A percentile compares a stretch with the other conserved stretches of the same genome.
Evolutionary conservation across 441 rosid genomes (phyloP).

Genomic region (Gossypium schwendimanii): DNA sequence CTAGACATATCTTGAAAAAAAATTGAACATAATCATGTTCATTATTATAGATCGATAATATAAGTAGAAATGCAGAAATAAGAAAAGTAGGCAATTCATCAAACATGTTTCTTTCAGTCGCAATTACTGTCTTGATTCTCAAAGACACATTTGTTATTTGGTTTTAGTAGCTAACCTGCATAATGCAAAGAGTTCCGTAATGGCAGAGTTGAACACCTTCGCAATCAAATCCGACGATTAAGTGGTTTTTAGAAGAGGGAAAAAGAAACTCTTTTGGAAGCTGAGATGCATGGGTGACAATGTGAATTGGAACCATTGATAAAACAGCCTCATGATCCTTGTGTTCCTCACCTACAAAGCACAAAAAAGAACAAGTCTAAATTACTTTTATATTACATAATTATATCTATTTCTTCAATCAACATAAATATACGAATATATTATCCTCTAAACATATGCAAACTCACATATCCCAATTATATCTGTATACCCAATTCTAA

Average conservation of each 20-base stretch:
- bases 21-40: background rate
- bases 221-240: conserved; percentile 17
- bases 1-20: background rate
- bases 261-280: conserved; percentile 16
- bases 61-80: background rate
- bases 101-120: background rate
- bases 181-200: conserved; percentile 18
- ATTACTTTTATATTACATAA: no score
- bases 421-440: no score
- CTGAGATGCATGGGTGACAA: conserved; percentile 15
- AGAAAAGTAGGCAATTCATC: background rate
- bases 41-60: background rate
- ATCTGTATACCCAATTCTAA: no score
- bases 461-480: no score
- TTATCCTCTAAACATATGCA: no score
- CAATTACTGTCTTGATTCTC: background rate
- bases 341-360: background rate
- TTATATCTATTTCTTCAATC: no score
- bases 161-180: conserved; percentile 14
- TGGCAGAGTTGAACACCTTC: conserved; percentile 18
- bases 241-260: conserved; percentile 10
- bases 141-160: background rate
- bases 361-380: background rate
- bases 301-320: conserved; percentile 10
- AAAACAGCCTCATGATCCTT: conserved; percentile 5